A percentile compares a stretch with the other conserved stretches of the same genome.
phyloP scores from a whole-genome alignment of 805 yeast species.

The Wickerhamiella australiensis region DNA sequence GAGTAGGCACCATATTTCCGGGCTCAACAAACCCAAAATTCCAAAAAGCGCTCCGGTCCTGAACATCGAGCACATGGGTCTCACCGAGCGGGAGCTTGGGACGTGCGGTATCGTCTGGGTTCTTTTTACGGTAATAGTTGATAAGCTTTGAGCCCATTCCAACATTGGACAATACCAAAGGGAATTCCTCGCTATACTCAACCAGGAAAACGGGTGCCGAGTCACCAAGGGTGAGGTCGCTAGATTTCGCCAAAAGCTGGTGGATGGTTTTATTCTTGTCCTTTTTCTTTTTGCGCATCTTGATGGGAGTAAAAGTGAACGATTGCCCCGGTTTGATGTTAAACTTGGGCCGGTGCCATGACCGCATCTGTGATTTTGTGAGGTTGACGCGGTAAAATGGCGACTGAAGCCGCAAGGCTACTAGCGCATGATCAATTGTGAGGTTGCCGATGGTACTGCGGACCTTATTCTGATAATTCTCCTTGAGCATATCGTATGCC shows the following conservation, averaged over 20 bases:
- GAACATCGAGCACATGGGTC: conserved; percentile 90
- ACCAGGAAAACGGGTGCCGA: conserved; percentile 61
- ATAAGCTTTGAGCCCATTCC: conserved; percentile 95
- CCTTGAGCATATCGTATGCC: conserved; percentile 69
- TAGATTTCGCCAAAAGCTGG: conserved; percentile 56
- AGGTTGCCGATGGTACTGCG: conserved; percentile 86
- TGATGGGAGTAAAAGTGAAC: conserved; percentile 63
- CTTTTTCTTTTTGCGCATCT: conserved; percentile 70
- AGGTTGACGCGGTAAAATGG: conserved; percentile 80
- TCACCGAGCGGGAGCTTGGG: conserved; percentile 88
- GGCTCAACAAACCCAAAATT: conserved; percentile 93
- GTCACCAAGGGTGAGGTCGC: conserved; percentile 76
- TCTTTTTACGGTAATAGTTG: conserved; percentile 79
- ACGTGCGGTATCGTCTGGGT: conserved; percentile 67
- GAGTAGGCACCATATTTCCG: conserved; percentile 85
- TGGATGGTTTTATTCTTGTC: conserved; percentile 73
- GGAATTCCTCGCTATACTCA: conserved; percentile 87
- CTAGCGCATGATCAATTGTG: conserved; percentile 80
- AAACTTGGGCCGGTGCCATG: conserved; percentile 71
- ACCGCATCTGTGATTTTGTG: conserved; percentile 53
- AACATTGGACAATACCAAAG: conserved; percentile 67
- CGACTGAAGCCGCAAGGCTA: conserved; percentile 74
- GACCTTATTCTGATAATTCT: conserved; percentile 80
- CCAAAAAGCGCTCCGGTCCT: conserved; percentile 96
- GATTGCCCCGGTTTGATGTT: conserved; percentile 64